Evolutionary conservation across 1,139 yeast species (phyloP), one percentile per base, ranked within the genome.

Genomic region (Williopsis jadinii): DNA sequence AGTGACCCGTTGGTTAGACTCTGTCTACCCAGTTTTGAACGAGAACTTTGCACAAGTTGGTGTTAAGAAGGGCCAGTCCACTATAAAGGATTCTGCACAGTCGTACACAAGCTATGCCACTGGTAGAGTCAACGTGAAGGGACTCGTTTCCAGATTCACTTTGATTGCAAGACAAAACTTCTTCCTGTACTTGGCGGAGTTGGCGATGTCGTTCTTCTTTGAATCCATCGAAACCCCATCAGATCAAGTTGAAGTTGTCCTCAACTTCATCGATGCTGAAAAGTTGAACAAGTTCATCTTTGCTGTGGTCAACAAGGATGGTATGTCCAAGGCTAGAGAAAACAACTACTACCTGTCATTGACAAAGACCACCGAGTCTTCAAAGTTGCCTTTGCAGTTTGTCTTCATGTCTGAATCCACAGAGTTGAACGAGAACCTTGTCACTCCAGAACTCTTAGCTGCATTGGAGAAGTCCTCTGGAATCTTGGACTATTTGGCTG

Each of bases 401-500:
- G 95, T 88, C 19, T 86, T 79, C 66, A 90, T 92, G 98, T 73
- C 86, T 54, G 98, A 92, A 68, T 78, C 78, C 44, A 74, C 79
- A 47, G 97, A 90, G 60, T 71, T 86, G 63, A 87, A 82, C 54
- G 87, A 80, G 8, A 68, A 76, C 50, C 65, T 84, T 44, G 70
- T 73, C 50, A 70, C 77, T 39, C 71, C 70, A 44, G 75, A 71
- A 44, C 64, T 78, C 35, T 62, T 70, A 32, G 73, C 73, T 43
- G 68, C 76, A 29, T 60, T 84, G 48, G 54, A 59, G 11, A 69
- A 70, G 43, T 66, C 82, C 43, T 76, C 77, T 35, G 61, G 70
- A 9, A 65, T 75, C 41, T 65, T 90, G 55, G 77, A 79, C 56
- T 83, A 62, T 56, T 61, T 92, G 51, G 82, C 95, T 30, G 72